A percentile compares a stretch with the other conserved stretches of the same genome.
These are phyloP conservation scores for Apiospora sp. DNA, from an alignment of 2,329 filamentous ascomycete species.

Conservation along the genomic window DNA sequence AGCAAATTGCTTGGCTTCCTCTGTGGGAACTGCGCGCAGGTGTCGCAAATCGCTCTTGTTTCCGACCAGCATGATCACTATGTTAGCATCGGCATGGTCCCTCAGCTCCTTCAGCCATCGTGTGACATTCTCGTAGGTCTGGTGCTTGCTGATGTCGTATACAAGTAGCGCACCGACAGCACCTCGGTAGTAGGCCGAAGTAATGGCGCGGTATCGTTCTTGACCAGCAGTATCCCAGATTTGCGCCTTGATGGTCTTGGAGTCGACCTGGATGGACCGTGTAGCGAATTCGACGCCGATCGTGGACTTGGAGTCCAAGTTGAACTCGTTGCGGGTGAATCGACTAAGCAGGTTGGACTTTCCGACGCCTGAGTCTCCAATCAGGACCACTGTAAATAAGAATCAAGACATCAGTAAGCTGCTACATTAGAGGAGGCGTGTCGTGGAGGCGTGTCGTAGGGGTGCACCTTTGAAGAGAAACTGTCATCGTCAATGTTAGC, in stretches of 20 bases:
- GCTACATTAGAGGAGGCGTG: constrained; percentile 30
- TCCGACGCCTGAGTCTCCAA: constrained; percentile 98
- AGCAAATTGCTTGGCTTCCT: constrained; percentile 97
- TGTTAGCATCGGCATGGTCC: constrained; percentile 97
- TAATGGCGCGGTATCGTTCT: constrained; percentile 98
- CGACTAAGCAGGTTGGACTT: constrained; percentile 99
- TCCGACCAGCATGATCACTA: constrained; percentile 99
- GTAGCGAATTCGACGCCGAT: constrained; percentile 99
- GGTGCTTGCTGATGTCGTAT: constrained; percentile 99
- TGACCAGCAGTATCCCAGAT: constrained; percentile 99
- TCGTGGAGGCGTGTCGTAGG: constrained; percentile 34
- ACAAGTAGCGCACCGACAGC: constrained; percentile 97
- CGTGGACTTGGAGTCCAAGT: constrained; percentile 98
- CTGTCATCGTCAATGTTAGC: constrained; percentile 60
- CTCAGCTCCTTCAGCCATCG: constrained; percentile 98
- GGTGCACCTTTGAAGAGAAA: constrained; percentile 96
- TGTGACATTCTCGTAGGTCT: constrained; percentile 98
- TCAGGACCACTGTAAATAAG: constrained; percentile 80
- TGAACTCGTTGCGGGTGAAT: constrained; percentile 99
- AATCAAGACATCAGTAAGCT: constrained; percentile 42
- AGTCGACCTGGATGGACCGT: constrained; percentile 97
- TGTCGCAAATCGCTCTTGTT: constrained; percentile 99
- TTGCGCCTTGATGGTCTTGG: constrained; percentile 99
- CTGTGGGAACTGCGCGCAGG: constrained; percentile 93
- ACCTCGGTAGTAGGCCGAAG: constrained; percentile 97